Conservation (phyloP, 495 filamentous ascomycete genomes). For the Letharia columbiana region DNA sequence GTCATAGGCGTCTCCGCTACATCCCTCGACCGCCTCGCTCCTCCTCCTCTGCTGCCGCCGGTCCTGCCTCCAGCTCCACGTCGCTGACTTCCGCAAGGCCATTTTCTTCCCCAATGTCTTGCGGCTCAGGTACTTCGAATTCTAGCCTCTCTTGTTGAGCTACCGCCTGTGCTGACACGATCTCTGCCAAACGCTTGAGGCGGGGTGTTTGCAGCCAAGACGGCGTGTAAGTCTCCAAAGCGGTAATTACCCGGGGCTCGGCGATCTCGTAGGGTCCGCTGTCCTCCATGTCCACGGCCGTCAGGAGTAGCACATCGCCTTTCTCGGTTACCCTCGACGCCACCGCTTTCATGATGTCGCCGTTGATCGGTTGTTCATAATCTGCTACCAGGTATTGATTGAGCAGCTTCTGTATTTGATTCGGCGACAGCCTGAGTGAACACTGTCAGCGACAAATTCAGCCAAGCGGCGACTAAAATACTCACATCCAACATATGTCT, state of each 20-base stretch:
- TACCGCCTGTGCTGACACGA: constrained; percentile 91
- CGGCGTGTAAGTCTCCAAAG: constrained; percentile 94
- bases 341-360: constrained; percentile 99
- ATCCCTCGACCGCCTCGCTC: not conserved
- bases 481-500: constrained; percentile 99
- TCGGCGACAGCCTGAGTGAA: constrained; percentile 72
- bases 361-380: constrained; percentile 99
- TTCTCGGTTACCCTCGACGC: constrained; percentile 96
- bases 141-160: constrained; percentile 85
- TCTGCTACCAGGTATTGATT: constrained; percentile 99
- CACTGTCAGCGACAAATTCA: constrained; percentile 1
- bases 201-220: constrained; percentile 95
- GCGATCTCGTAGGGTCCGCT: constrained; percentile 99
- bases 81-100: constrained; percentile 9
- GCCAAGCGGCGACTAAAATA: constrained; percentile 13
- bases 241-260: constrained; percentile 90
- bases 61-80: constrained; percentile 3
- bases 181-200: constrained; percentile 89
- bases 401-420: constrained; percentile 97
- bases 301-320: constrained; percentile 86
- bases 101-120: constrained; percentile 7
- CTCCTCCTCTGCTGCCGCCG: not conserved
- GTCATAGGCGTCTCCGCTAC: constrained; percentile 18
- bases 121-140: constrained; percentile 32
- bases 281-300: constrained; percentile 97